Percentiles rank a stretch among this genome's conserved stretches.
Conservation (phyloP, 2,329 filamentous ascomycete species). For the Penicillium digitatum region DNA sequence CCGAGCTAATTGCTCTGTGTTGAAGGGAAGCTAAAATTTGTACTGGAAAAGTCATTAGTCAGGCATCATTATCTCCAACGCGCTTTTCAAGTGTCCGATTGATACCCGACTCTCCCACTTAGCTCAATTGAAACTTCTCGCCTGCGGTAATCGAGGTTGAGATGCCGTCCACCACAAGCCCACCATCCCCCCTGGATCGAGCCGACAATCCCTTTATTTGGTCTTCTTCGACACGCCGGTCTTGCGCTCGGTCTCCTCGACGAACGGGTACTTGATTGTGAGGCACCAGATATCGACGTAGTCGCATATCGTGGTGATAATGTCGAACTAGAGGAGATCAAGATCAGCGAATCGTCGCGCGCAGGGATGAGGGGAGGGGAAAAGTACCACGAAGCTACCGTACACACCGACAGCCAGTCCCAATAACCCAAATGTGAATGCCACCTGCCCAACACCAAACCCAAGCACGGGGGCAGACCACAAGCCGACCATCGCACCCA, state of each 20-base stretch:
- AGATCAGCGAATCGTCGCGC: neutral
- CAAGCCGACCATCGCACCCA: conserved; percentile 65
- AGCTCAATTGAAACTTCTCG: neutral
- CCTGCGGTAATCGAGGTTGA: conserved; percentile 18
- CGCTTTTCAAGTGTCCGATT: neutral
- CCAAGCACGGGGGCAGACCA: conserved; percentile 69
- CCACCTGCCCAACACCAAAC: conserved; percentile 77
- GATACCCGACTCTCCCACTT: conserved; percentile 4
- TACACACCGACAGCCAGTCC: conserved; percentile 87
- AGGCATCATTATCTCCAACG: conserved; percentile 7
- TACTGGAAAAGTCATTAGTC: conserved; percentile 11
- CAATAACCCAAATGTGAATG: conserved; percentile 83
- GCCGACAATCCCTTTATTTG: neutral
- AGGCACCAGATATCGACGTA: conserved; percentile 98
- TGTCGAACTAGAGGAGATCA: conserved; percentile 58
- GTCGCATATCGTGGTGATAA: conserved; percentile 96
- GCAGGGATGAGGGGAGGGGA: neutral
- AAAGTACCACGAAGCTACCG: conserved; percentile 77
- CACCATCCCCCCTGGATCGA: neutral
- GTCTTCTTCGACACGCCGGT: conserved; percentile 30
- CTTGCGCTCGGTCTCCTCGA: conserved; percentile 36
- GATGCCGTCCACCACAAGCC: conserved; percentile 10
- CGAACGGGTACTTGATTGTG: conserved; percentile 81
- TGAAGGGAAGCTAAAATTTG: conserved; percentile 5
- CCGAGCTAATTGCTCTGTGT: neutral